Evolutionary conservation across 1,139 yeast genomes (phyloP), one percentile per base, ranked within the genome.

Genomic region (Taphrina confusa): DNA sequence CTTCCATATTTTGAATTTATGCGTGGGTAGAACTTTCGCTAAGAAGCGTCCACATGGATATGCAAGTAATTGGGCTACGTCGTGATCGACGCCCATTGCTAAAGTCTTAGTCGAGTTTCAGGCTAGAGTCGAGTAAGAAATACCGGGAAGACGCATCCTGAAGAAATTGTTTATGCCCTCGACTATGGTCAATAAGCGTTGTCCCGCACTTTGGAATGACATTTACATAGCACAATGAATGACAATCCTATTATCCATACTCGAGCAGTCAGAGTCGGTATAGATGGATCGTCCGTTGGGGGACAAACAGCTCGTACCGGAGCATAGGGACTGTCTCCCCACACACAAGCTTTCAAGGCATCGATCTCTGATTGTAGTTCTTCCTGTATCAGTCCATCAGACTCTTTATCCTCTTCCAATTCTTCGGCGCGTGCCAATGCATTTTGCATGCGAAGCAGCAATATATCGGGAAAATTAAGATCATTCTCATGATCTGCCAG

Each of bases 241-340:
- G 82, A 64, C 31, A 62, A 27, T 1, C 63, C 63, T n/a, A 63
- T 54, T 8, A 60, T 28, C 59, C 64, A 63, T 16, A 62, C 57
- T 18, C 65, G 46, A 16, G 45, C 39, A 9, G 88, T 83, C 66
- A 80, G 81, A 67, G 82, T 86, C 0, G 83, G 84, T 33, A 82
- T 66, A 0, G 74, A 63, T 1, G 78, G 75, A 68, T 83, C 84
- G 68, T 83, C 88, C 28, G 76, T 73, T 36, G 83, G 78, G 1
- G 87, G 85, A 40, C 83, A 87, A 3, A 87, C 79, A 4, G 87
- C 86, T 68, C 88, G 77, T 42, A 84, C 89, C 68, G 83, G 88
- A 0, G 87, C 82, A 68, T 81, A 82, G 6, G 86, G 84, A 22
- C 85, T 81, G 68, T 83, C 61, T 9, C 49, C 62, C 18, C 46